Percentiles rank a stretch among this genome's conserved stretches.
These are phyloP conservation scores for Colletotrichum chrysophilum DNA, from an alignment of 2,329 filamentous ascomycete species.

Conservation along the genomic window DNA sequence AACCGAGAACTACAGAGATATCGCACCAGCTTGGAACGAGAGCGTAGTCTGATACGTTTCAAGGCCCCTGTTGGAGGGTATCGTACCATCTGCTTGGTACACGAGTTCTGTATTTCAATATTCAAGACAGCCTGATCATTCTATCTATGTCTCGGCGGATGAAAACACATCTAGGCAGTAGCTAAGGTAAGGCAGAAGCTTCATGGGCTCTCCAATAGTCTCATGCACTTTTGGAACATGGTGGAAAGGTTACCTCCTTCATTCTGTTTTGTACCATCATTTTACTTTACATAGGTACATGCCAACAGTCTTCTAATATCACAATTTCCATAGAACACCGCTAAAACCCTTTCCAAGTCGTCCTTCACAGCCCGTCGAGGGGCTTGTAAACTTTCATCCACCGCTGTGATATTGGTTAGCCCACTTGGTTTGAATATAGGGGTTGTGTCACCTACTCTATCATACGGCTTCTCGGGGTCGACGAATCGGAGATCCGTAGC, in stretches of 20 bases:
- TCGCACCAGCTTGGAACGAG: not conserved
- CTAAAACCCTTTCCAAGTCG: not conserved
- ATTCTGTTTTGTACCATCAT: not conserved
- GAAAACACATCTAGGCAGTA: not conserved
- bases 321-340: not conserved
- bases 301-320: not conserved
- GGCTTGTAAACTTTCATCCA: not conserved
- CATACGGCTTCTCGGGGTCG: conserved; percentile 34
- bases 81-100: not conserved
- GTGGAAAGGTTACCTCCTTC: not conserved
- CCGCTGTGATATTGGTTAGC: not conserved
- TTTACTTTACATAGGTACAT: not conserved
- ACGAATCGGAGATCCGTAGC: conserved; percentile 63
- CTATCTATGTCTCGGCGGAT: not conserved
- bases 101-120: not conserved
- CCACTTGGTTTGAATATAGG: not conserved
- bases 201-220: not conserved
- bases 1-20: not conserved
- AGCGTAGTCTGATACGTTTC: not conserved
- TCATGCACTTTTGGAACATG: not conserved
- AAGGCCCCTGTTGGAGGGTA: not conserved
- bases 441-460: not conserved
- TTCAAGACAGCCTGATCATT: too few relatives aligned
- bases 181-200: not conserved
- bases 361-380: not conserved